Conservation (phyloP, 2,329 filamentous ascomycete genomes). For the Sclerotinia borealis region DNA sequence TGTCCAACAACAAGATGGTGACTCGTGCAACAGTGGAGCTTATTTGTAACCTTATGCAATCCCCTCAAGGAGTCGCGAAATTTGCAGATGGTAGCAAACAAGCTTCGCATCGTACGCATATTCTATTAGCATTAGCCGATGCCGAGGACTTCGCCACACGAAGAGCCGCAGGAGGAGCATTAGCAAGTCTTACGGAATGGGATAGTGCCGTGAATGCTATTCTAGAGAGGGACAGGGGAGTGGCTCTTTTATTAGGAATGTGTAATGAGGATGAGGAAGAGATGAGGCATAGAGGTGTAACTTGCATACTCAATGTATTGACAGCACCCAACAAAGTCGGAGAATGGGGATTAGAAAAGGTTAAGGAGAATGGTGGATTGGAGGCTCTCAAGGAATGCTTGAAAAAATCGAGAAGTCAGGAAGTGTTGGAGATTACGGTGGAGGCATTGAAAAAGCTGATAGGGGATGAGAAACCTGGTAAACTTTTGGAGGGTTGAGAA, state of each 20-base stretch:
- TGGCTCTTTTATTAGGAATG: conserved; percentile 72
- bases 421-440: conserved; percentile 65
- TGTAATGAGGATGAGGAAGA: conserved; percentile 69
- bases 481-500: background rate
- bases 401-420: conserved; percentile 60
- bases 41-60: conserved; percentile 80
- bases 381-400: conserved; percentile 64
- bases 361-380: conserved; percentile 58
- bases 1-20: conserved; percentile 69
- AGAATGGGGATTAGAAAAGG: conserved; percentile 49
- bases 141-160: conserved; percentile 75
- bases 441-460: conserved; percentile 58
- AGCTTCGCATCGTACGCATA: conserved; percentile 69
- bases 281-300: conserved; percentile 65
- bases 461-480: conserved; percentile 11
- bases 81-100: conserved; percentile 63
- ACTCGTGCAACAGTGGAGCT: conserved; percentile 82
- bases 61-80: conserved; percentile 57
- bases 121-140: conserved; percentile 82
- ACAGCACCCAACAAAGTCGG: conserved; percentile 61
- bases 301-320: conserved; percentile 68
- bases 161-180: conserved; percentile 77
- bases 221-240: conserved; percentile 62
- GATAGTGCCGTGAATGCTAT: conserved; percentile 69
- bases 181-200: conserved; percentile 77